Evolutionary conservation across 2,329 filamentous ascomycete genomes (phyloP).

Genomic region (Phaeosphaeriaceae sp.): DNA sequence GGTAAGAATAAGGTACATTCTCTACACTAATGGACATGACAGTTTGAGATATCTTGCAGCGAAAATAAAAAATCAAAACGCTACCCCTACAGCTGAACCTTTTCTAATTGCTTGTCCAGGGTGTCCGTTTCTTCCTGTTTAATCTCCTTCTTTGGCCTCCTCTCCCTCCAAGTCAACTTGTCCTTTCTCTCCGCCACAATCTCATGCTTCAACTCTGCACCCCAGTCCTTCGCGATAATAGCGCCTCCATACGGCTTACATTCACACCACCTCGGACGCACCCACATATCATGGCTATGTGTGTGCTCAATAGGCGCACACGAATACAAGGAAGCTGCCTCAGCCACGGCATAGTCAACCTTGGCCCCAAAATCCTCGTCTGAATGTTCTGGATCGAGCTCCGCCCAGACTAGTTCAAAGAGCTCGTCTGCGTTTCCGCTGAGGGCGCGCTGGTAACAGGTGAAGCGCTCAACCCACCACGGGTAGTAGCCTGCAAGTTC

Average conservation of each 20-base stretch:
- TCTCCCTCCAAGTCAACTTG: too few species aligned
- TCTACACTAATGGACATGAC: too few species aligned
- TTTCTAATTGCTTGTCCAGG: too few species aligned
- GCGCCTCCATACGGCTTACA: constrained; percentile 7
- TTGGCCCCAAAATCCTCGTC: not conserved
- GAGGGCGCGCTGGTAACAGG: not conserved
- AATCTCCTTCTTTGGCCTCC: too few species aligned
- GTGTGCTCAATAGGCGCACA: not conserved
- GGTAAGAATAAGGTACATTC: too few species aligned
- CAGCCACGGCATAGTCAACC: too few species aligned
- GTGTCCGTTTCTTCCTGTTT: too few species aligned
- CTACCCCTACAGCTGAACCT: too few species aligned
- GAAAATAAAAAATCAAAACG: too few species aligned
- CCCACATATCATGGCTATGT: not conserved
- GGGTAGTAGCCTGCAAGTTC: constrained; percentile 16
- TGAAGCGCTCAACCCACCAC: constrained; percentile 13
- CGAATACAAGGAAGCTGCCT: not conserved
- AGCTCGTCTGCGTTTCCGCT: not conserved
- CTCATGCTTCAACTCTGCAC: not conserved
- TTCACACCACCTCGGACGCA: constrained; percentile 9
- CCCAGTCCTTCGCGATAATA: not conserved
- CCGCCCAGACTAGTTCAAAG: constrained; percentile 2
- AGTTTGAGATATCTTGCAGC: too few species aligned
- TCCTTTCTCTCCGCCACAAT: not conserved
- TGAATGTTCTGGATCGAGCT: not conserved